A percentile compares a stretch with the other conserved stretches of the same genome.
phyloP scores from a whole-genome alignment of 805 yeast genomes.

The Torulaspora gathmanii region DNA sequence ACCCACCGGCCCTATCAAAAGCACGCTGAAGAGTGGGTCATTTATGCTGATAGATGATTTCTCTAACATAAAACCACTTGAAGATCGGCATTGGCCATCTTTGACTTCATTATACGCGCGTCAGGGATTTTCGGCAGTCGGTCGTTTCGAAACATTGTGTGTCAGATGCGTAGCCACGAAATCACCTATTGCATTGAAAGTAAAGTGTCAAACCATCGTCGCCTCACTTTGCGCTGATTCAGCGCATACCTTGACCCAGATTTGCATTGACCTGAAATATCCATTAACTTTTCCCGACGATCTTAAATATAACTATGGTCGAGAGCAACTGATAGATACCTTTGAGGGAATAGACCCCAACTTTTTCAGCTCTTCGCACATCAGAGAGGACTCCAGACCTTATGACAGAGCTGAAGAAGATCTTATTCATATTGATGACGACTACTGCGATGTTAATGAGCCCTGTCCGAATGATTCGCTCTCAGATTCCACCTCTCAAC shows the following conservation, averaged over 20 bases:
- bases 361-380: conserved; percentile 21
- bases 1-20: conserved; percentile 36
- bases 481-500: conserved; percentile 4
- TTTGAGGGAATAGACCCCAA: conserved; percentile 39
- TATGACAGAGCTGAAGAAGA: conserved; percentile 22
- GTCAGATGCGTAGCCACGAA: conserved; percentile 8
- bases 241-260: conserved; percentile 60
- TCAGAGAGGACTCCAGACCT: conserved; percentile 11
- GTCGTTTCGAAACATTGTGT: conserved; percentile 17
- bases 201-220: conserved; percentile 45
- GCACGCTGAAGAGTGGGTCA: conserved; percentile 47
- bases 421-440: conserved; percentile 16
- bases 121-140: conserved; percentile 29
- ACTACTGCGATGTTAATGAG: conserved; percentile 16
- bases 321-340: conserved; percentile 35
- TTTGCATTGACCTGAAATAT: conserved; percentile 65
- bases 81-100: conserved; percentile 15
- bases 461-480: conserved; percentile 6
- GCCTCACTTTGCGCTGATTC: conserved; percentile 81
- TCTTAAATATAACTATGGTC: conserved; percentile 47
- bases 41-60: conserved; percentile 63
- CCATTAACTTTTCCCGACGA: conserved; percentile 58
- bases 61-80: conserved; percentile 29
- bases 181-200: conserved; percentile 41
- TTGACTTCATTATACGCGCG: conserved; percentile 20